Base-by-base conservation (phyloP, 768 basidiomycete genomes). In the Hypholoma fasciculare region DNA sequence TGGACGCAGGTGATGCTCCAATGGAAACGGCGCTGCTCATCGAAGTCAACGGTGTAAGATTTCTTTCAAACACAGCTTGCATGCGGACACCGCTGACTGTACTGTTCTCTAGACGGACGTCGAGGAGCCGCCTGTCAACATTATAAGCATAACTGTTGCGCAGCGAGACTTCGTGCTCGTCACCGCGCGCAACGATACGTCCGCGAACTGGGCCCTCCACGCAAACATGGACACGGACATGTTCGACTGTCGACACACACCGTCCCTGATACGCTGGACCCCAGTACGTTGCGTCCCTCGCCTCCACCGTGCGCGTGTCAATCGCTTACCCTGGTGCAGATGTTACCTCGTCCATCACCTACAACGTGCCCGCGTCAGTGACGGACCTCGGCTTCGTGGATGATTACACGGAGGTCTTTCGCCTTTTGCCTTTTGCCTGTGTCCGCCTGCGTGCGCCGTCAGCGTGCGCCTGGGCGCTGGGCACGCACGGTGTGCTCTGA, bases 101-200 rank as follows among this genome's bases (percentile, higher is more conserved):
- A 26, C 48, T 23, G 52, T 8, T 23, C 38, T 55, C 26, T 59
- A 91, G 86, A 90, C 84, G 0, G 96, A 98, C 74, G 80, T 87
- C 2, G 81, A 90, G 67, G 86, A 88, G 60, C 88, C 76, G 40
- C 81, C 87, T 0, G 87, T 87, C 61, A 89, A 92, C 68, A 70
- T 89, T 37, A 65, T 98, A 50, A 81, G 84, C 42, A 57, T 98
- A 56, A 80, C 92, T 12, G 94, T 90, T 30, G 95, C 95, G 0
- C 96, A 98, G 71, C 86, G 96, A n/a, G 96, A 96, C 72, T 96
- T 94, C 0, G 78, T 99, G 40, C 85, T 98, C 34, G 92, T 99
- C 52, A 89, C 88, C 9, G 96, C 96, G 9, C 85, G 89, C 49
- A 96, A 96, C 72, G 91, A 94, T 61, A 90, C 88, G 0, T 75